A percentile compares a stretch with the other conserved stretches of the same genome.
These are phyloP conservation scores for Ceratocystis cubensis DNA, from an alignment of 2,329 filamentous ascomycete genomes.

Conservation along the genomic window DNA sequence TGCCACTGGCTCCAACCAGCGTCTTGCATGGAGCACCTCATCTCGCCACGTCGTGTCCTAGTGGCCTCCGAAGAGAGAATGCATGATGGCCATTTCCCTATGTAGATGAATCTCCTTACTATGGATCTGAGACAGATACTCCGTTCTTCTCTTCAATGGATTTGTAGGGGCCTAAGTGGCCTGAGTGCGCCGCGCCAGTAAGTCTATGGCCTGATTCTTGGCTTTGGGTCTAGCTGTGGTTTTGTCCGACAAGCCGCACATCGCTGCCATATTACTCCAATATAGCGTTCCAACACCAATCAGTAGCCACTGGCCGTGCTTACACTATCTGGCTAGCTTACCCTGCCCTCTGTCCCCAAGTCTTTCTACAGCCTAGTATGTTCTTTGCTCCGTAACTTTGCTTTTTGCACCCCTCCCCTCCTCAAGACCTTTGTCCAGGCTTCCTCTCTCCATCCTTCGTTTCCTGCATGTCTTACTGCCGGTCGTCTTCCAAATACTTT, in stretches of 20 bases:
- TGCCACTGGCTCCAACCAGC: not conserved
- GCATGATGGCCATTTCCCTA: not conserved
- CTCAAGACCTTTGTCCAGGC: not conserved
- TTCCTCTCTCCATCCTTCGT: not conserved
- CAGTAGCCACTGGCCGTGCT: not conserved
- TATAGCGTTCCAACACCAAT: not conserved
- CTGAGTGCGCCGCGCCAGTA: not conserved
- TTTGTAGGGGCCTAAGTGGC: not conserved
- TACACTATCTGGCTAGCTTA: too few relatives aligned
- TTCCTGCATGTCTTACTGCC: not conserved
- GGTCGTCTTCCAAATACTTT: not conserved
- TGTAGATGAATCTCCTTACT: too few relatives aligned
- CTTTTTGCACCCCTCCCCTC: not conserved
- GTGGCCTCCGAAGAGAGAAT: not conserved
- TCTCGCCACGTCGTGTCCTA: not conserved
- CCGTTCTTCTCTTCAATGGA: not conserved
- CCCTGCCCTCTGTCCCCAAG: not conserved
- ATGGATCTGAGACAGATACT: not conserved
- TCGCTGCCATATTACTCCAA: not conserved
- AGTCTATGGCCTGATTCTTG: not conserved
- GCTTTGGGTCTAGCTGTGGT: not conserved
- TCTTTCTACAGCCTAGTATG: not conserved
- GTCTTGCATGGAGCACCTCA: not conserved
- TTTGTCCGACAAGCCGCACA: constrained; percentile 3
- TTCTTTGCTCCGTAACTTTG: not conserved